Conservation (phyloP, 305 asterid genomes). For the Galium porrigens region DNA sequence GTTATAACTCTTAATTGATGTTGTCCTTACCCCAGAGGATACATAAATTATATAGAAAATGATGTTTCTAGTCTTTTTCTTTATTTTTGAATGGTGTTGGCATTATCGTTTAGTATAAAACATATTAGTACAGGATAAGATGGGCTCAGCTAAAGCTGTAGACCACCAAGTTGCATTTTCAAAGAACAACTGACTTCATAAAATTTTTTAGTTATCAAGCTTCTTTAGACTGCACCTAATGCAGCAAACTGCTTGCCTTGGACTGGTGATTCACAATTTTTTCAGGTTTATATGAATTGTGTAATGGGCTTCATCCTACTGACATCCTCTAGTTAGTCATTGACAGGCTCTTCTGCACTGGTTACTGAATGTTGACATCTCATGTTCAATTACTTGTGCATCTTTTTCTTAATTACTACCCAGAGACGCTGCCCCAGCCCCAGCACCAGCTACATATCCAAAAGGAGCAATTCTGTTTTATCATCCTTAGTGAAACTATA, state of each 20-base stretch:
- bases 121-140: not conserved
- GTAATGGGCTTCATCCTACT: not conserved
- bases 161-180: not conserved
- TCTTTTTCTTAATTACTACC: not conserved
- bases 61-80: not conserved
- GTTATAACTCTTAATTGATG: not conserved
- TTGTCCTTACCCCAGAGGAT: not conserved
- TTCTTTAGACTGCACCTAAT: not conserved
- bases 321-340: not conserved
- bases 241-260: not conserved
- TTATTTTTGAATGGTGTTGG: not conserved
- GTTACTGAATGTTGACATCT: not conserved
- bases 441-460: not conserved
- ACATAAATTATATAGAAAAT: not conserved
- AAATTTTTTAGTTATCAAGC: not conserved
- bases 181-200: not conserved
- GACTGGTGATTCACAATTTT: not conserved
- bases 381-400: not conserved
- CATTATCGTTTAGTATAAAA: not conserved
- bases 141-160: not conserved
- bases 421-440: too few relatives aligned
- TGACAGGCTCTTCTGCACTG: not conserved
- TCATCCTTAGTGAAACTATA: constrained; percentile 3
- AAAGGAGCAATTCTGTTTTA: not conserved
- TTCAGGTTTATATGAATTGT: not conserved